Evolutionary conservation across 768 basidiomycete species (phyloP), one percentile per base, ranked within the genome.

Genomic region (Podaxis sp.): DNA sequence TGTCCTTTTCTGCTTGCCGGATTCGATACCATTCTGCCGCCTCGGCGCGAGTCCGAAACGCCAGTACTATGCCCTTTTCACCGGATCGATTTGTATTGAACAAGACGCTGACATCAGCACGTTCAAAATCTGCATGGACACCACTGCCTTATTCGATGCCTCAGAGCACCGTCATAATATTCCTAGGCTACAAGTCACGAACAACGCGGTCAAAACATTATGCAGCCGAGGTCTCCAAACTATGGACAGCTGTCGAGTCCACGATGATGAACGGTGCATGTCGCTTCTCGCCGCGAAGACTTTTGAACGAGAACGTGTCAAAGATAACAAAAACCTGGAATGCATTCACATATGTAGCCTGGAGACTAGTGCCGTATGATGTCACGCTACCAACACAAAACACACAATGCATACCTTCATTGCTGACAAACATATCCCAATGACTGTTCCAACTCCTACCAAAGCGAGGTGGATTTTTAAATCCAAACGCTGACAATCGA

Each of bases 331-430:
- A 24, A 24, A 24, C 24, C 24, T 24, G 24, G 24, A 24, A 28
- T 28, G 17, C 4, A 63, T 61, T 63, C 53, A 65, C 65, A 65
- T 55, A 63, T 57, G 57, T 65, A 65, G 33, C 65, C 65, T 28
- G 65, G 24, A 24, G 24, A 24, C 24, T 2, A 24, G 22, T 22
- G 24, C 24, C 24, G 24, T 24, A 24, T 24, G 24, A 24, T 24
- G 24, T 24, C 24, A 24, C 24, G 24, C 24, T 24, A 24, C 24
- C 24, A 24, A 24, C 24, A 24, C 2, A 24, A 24, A 24, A 24
- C 24, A 24, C 24, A 24, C 24, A 24, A 24, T 24, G 2, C 2
- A 24, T 24, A 24, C 24, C 24, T 24, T 24, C 24, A 24, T 24
- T 24, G 2, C 24, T 24, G 24, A 24, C 24, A 22, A 24, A 24